Evolutionary conservation across 2,329 filamentous ascomycete genomes (phyloP).

Genomic region (Exophiala aquamarina): DNA sequence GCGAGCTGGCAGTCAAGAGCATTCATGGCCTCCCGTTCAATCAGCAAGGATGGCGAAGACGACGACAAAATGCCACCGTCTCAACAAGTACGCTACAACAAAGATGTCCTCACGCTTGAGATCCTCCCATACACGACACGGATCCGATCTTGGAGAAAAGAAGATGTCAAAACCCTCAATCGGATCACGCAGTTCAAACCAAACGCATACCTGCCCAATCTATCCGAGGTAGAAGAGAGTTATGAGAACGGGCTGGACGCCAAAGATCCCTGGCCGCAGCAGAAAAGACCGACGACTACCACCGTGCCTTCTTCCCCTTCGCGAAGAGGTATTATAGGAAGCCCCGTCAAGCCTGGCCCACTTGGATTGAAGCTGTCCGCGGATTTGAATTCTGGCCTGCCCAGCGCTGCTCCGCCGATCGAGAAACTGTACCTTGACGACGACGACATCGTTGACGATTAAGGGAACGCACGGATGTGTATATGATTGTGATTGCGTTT

Average conservation of each 20-base stretch:
- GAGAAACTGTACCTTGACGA: constrained; percentile 74
- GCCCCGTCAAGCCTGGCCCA: too few relatives aligned
- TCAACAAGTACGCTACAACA: constrained; percentile 51
- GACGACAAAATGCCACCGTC: neutral
- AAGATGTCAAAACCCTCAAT: constrained; percentile 59
- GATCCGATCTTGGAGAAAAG: constrained; percentile 48
- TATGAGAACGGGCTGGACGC: constrained; percentile 37
- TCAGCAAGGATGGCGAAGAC: constrained; percentile 7
- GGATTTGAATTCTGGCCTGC: too few relatives aligned
- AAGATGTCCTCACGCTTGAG: constrained; percentile 76
- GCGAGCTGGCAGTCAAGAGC: constrained; percentile 35
- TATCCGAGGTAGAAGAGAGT: constrained; percentile 47
- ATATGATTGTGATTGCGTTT: too few relatives aligned
- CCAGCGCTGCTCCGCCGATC: constrained; percentile 49
- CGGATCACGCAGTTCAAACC: constrained; percentile 63
- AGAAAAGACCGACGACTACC: constrained; percentile 46
- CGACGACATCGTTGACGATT: constrained; percentile 78
- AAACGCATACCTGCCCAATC: constrained; percentile 25
- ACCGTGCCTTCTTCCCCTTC: neutral
- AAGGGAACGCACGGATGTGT: constrained; percentile 12
- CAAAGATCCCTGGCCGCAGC: too few relatives aligned
- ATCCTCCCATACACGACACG: constrained; percentile 80
- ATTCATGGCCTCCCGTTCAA: constrained; percentile 13
- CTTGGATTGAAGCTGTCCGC: too few relatives aligned
- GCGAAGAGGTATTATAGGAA: too few relatives aligned